Evolutionary conservation across 1,139 yeast genomes (phyloP), one percentile per base, ranked within the genome.

Genomic region (Pichia sp.): DNA sequence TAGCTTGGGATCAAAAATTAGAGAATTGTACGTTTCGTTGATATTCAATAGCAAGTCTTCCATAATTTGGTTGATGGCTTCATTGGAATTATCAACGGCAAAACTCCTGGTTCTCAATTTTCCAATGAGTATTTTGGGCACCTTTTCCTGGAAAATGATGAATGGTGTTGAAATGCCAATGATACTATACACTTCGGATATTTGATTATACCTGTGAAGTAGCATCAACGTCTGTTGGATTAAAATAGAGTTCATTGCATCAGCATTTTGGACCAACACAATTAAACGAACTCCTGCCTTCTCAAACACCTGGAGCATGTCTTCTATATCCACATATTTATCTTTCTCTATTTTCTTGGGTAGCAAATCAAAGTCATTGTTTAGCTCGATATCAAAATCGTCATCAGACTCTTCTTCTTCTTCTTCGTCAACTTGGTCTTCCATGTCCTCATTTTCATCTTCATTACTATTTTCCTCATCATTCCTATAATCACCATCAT

Each of bases 181-280:
- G 8, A 67, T 52, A 13, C 64, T 53, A 31, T 60, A 60, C 31
- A 63, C 54, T 8, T 55, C 49, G 16, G 58, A 44, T 5, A 31
- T 45, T 13, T 50, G 47, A 19, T 56, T 58, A 54, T 71, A 71
- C 1, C 73, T 70, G 60, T 78, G 76, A 50, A 84, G 65, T 45
- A 81, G 65, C 50, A 73, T 74, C 29, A 85, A 62, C 40, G 84
- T 64, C 31, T 77, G 81, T 47, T 81, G 74, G 26, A 85, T 65
- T 2, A 82, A 72, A n/a, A 73, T 74, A 10, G 75, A 70, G 45
- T 77, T 78, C 55, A 85, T 76, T 2, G 86, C 76, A 61, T 82
- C 87, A 1, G 87, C 77, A 64, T 85, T 90, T 62, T 85, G 87
- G n/a, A 86, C 64, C 6, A 84, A 69, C 4, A 82, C 67, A 13